Base-by-base conservation (phyloP, 345 rosid genomes). In the Sapria himalayana region DNA sequence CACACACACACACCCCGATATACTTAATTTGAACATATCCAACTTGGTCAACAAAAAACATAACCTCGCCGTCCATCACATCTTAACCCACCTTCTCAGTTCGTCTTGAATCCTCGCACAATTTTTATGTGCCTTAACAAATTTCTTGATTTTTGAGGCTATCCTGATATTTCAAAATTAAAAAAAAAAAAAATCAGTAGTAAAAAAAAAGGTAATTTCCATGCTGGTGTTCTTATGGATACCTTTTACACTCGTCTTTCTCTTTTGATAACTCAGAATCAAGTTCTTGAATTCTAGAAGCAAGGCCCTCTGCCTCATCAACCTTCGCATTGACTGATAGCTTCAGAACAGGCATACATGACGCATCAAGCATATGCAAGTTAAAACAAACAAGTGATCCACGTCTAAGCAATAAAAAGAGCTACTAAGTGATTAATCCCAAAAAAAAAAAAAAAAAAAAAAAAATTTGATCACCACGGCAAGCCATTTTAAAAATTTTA, bases 231-330 rank as follows among this genome's bases (percentile, higher is more conserved):
- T 29, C 36, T 42, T 14, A 27, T 22, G 35, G 51, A 53, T 51
- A 82, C 99, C 91, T 77, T 57, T 59, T 67, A 49, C 66, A 73
- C 23, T 77, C 84, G 33, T 79, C 85, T 69, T 61, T 77, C 68
- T 82, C 95, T 41, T 55, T 63, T 41, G 66, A 60, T 39, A 89
- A 61, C 50, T 79, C 79, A 56, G 66, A 55, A 57, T 71, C 76
- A 54, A 79, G 81, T 60, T 74, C 92, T 56, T 54, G 49, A 52
- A 80, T 64, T 62, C 63, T 75, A 44, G 78, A 77, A 40, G 67
- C 49, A 45, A 91, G 92, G 55, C 57, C 58, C 38, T 69, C 76
- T 29, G 55, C 84, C 65, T 77, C 86, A 44, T 77, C 81, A 56
- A 43, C 64, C 57, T 67, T 74, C 62, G 68, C 76, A 45, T 74